Conservation (phyloP, 257 asterid species). For the Plectranthus barbatus region DNA sequence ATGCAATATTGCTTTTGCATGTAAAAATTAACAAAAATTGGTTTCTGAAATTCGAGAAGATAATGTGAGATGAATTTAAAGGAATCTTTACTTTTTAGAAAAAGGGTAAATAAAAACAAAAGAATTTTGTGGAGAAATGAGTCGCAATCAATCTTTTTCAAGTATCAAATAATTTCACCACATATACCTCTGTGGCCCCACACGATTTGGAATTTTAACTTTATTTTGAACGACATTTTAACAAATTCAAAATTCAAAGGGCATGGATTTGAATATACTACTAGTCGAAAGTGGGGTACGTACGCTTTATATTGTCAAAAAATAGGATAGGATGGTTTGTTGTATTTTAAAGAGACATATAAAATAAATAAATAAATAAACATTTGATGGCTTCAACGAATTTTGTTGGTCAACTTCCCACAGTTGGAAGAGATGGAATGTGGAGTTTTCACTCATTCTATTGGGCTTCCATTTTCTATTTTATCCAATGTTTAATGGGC, state of each 20-base stretch:
- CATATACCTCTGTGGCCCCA: constrained; percentile 17
- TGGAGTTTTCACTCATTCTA: no score
- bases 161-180: constrained; percentile 14
- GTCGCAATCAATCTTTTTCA: constrained; percentile 5
- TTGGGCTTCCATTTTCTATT: no score
- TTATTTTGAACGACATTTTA: background rate
- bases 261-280: constrained; percentile 4
- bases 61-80: constrained; percentile 5
- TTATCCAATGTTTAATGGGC: no score
- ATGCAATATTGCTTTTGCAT: background rate
- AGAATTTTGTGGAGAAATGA: constrained; percentile 13
- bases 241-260: constrained; percentile 4
- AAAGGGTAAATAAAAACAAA: constrained; percentile 20
- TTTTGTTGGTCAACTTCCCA: no score
- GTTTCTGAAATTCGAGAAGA: background rate
- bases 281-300: background rate
- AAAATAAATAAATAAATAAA: no score
- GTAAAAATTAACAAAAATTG: background rate
- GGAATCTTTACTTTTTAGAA: constrained; percentile 17
- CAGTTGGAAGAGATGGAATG: no score
- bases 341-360: no score
- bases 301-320: background rate
- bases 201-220: constrained; percentile 9
- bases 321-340: background rate
- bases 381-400: no score